These are phyloP conservation scores for Pseudomonodictys pantanalensis DNA, from an alignment of 495 filamentous ascomycete species.

Conservation along the genomic window DNA sequence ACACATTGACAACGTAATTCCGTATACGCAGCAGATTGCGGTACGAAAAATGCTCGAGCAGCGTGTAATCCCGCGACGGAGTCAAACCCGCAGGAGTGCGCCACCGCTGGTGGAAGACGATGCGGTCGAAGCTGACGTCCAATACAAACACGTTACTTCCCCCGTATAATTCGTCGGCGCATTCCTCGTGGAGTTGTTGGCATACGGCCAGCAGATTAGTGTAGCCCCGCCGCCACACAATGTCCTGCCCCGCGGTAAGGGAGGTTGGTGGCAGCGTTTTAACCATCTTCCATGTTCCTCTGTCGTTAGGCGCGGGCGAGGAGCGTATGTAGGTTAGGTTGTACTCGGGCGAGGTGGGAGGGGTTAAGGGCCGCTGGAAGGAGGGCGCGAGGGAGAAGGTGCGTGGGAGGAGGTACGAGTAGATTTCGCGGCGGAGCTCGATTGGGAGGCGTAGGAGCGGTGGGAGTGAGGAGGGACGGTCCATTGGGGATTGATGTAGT, in stretches of 20 bases:
- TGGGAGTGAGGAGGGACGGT: too few relatives aligned
- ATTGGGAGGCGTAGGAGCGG: constrained; percentile 40
- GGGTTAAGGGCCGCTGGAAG: too few relatives aligned
- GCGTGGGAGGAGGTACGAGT: constrained; percentile 38
- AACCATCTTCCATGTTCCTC: constrained; percentile 27
- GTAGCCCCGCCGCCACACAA: constrained; percentile 41
- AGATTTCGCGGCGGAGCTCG: constrained; percentile 42
- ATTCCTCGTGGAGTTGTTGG: constrained; percentile 40
- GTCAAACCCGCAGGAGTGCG: constrained; percentile 32
- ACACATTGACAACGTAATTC: constrained; percentile 41
- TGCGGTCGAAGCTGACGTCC: constrained; percentile 47
- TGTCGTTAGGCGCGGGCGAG: constrained; percentile 10
- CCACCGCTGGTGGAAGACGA: constrained; percentile 45
- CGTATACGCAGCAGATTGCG: constrained; percentile 39
- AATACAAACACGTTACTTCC: constrained; percentile 50
- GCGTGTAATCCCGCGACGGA: constrained; percentile 36
- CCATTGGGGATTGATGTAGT: too few relatives aligned
- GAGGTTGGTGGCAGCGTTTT: constrained; percentile 21
- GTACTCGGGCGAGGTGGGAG: constrained; percentile 27
- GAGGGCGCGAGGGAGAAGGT: constrained; percentile 26
- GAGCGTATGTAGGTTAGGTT: constrained; percentile 26
- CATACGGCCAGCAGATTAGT: constrained; percentile 31
- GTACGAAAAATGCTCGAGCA: constrained; percentile 38
- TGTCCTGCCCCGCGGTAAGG: constrained; percentile 25
- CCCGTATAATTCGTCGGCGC: constrained; percentile 39